Conservation (phyloP, 768 basidiomycete species). For the Cubamyces lactineus region DNA sequence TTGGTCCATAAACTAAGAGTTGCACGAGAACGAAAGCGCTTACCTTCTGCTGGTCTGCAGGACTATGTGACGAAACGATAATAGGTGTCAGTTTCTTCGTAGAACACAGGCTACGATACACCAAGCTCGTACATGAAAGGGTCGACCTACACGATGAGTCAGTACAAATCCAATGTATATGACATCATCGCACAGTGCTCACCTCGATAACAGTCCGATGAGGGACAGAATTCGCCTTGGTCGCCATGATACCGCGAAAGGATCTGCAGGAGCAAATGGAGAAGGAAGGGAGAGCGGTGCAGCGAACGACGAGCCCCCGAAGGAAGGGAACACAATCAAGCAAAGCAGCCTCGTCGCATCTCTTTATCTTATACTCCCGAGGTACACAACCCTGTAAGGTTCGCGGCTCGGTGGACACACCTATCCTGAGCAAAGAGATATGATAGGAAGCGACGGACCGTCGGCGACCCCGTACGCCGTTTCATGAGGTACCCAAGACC, state of each 20-base stretch:
- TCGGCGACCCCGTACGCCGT: not conserved
- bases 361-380: not conserved
- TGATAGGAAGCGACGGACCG: slow-evolving; percentile 14
- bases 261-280: not conserved
- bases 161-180: not conserved
- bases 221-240: slow-evolving; percentile 59
- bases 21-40: no score
- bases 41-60: slow-evolving; percentile 61
- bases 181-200: slow-evolving; percentile 27
- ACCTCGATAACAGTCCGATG: slow-evolving; percentile 64
- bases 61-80: slow-evolving; percentile 36
- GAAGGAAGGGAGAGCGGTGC: not conserved
- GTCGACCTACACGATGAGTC: slow-evolving; percentile 52
- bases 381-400: not conserved
- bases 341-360: not conserved
- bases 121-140: slow-evolving; percentile 74
- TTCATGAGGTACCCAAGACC: not conserved
- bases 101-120: no score
- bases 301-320: not conserved
- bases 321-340: no score
- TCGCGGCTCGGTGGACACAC: not conserved
- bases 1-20: not conserved
- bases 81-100: no score
- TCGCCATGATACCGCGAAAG: slow-evolving; percentile 49
- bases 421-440: not conserved